phyloP scores from a whole-genome alignment of 495 filamentous ascomycete genomes.

The Jackrogersella multiformis region DNA sequence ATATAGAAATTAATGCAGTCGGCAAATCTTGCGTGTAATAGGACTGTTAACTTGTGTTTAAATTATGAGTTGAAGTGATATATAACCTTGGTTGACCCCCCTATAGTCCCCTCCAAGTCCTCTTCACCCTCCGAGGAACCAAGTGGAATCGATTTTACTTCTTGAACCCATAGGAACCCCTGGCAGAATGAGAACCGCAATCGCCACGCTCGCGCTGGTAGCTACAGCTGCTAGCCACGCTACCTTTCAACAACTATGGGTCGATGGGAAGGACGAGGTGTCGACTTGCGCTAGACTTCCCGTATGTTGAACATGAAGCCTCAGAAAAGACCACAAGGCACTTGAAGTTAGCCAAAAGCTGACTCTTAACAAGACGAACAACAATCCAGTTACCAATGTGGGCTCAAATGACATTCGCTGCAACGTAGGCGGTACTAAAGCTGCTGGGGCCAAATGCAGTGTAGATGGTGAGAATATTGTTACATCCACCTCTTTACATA shows the following conservation, averaged over 20 bases:
- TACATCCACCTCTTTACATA: background rate
- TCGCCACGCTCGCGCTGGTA: slow-evolving; percentile 15
- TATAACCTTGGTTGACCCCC: slow-evolving; percentile 2
- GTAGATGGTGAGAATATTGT: slow-evolving; percentile 26
- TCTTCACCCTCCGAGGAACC: background rate
- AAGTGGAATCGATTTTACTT: background rate
- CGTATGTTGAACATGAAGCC: slow-evolving; percentile 14
- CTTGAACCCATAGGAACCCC: background rate
- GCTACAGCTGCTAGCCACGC: slow-evolving; percentile 55
- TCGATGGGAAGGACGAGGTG: slow-evolving; percentile 56
- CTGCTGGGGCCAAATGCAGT: slow-evolving; percentile 31
- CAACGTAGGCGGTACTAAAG: slow-evolving; percentile 48
- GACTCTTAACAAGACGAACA: slow-evolving; percentile 39
- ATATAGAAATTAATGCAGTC: slow-evolving; percentile 28
- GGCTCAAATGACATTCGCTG: slow-evolving; percentile 52
- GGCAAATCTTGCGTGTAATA: slow-evolving; percentile 21
- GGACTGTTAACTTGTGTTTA: background rate
- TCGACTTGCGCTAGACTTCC: slow-evolving; percentile 54
- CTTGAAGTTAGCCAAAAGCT: background rate
- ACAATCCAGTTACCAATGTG: slow-evolving; percentile 59
- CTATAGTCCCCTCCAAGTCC: background rate
- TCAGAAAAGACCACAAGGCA: background rate
- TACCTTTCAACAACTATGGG: slow-evolving; percentile 64
- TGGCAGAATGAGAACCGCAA: slow-evolving; percentile 26
- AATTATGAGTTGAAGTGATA: slow-evolving; percentile 1